Percentiles rank a stretch among this genome's conserved stretches.
Conservation (phyloP, 1,284 basidiomycete genomes). For the Abortiporus biennis region DNA sequence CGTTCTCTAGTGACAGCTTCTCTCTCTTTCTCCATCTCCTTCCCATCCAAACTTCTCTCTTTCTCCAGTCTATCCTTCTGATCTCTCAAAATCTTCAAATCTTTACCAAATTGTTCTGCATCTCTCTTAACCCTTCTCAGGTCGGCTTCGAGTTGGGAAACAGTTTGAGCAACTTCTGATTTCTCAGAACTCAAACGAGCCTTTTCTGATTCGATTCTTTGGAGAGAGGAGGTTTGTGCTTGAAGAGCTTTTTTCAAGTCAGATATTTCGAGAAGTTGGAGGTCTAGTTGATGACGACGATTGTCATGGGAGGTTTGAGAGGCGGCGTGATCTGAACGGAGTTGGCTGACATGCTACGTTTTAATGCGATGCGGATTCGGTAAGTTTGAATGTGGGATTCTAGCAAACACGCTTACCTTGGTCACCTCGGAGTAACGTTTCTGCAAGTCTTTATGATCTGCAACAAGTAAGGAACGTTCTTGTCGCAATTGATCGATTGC, state of each 20-base stretch:
- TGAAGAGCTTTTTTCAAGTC: constrained; percentile 56
- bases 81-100: constrained; percentile 55
- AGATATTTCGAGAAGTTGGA: constrained; percentile 64
- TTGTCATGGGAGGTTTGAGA: constrained; percentile 67
- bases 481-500: constrained; percentile 67
- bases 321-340: constrained; percentile 52
- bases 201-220: constrained; percentile 38
- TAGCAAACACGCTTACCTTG: constrained; percentile 45
- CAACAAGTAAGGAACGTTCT: constrained; percentile 60
- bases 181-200: constrained; percentile 35
- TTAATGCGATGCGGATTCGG: constrained; percentile 1
- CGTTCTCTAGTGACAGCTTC: constrained; percentile 35
- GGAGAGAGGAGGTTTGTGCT: background rate
- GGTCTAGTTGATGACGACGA: constrained; percentile 65
- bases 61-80: constrained; percentile 62
- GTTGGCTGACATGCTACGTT: constrained; percentile 48
- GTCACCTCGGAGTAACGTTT: constrained; percentile 55
- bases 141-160: constrained; percentile 62
- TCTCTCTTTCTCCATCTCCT: too few species aligned
- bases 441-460: constrained; percentile 68
- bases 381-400: background rate
- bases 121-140: constrained; percentile 64
- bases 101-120: constrained; percentile 69
- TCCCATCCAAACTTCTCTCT: too few species aligned
- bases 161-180: constrained; percentile 52